Evolutionary conservation across 805 yeast species (phyloP), one percentile per base, ranked within the genome.

Genomic region (Candida patagonica): DNA sequence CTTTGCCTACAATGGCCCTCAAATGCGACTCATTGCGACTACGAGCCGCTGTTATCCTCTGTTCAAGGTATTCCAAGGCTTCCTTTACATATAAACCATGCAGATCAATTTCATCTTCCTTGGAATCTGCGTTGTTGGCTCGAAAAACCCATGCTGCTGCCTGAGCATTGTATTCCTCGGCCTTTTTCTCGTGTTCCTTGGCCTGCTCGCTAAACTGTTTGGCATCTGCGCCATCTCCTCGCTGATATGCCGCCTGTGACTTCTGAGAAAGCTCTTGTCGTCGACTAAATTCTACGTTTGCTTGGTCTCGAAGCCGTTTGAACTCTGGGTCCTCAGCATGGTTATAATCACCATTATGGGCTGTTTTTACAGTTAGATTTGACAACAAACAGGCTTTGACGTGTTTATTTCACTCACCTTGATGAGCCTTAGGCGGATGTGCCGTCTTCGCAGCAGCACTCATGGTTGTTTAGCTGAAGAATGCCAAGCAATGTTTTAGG

Each of bases 41-140:
- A 12, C 75, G 68, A 40, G 78, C 85, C 21, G 76, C 76, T n/a
- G 70, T 68, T 36, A 89, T 71, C 42, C 97, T 70, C 44, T 73
- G 75, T 50, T 80, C 83, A 48, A 89, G 66, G 37, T 81, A 74
- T 55, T 75, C 80, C 45, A 75, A 74, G 6, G 96, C 96, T 62
- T 89, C 98, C 35, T 78, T 80, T 15, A 89, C 94, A 51, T 70
- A 88, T 23, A 89, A 65, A 0, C 98, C 98, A 59, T 89, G 98
- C 39, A 89, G 67, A 62, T 89, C 97, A 46, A 89, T 86, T 60
- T 89, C 97, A 58, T 85, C 80, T 19, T 70, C 68, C 24, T 73
- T 78, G n/a, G 89, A 78, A 54, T 88, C 96, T 29, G 84, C 74
- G 55, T 89, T 89, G 59, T 89, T 89, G 48, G 82, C 88, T 31